A percentile compares a stretch with the other conserved stretches of the same genome.
phyloP scores from a whole-genome alignment of 495 filamentous ascomycete genomes.

The Elasticomyces elasticus region DNA sequence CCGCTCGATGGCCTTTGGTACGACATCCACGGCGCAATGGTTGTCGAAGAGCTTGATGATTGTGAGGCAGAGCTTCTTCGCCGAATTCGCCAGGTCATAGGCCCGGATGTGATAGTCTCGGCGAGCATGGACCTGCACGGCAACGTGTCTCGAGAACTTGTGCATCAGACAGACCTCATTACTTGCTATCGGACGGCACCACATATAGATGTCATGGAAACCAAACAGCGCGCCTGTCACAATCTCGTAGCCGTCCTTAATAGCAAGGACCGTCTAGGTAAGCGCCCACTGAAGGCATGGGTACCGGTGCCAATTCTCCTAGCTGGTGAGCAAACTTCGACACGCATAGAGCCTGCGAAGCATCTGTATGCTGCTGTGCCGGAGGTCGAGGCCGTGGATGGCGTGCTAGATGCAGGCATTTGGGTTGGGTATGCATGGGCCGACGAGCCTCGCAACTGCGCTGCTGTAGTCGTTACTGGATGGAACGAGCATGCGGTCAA shows the following conservation, averaged over 20 bases:
- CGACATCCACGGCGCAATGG: conserved; percentile 52
- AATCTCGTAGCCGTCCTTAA: conserved; percentile 39
- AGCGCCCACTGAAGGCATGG: conserved; percentile 47
- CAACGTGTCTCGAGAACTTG: conserved; percentile 44
- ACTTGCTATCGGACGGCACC: conserved; percentile 50
- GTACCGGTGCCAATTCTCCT: conserved; percentile 45
- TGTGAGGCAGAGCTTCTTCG: conserved; percentile 42
- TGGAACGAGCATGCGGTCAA: conserved; percentile 35
- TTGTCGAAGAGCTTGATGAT: conserved; percentile 44
- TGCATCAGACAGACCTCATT: conserved; percentile 43
- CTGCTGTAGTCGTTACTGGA: conserved; percentile 44
- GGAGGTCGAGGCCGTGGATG: conserved; percentile 33
- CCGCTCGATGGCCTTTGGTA: conserved; percentile 45
- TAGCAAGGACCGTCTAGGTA: background rate
- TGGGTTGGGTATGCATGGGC: conserved; percentile 56
- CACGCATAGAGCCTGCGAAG: conserved; percentile 46
- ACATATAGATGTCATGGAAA: conserved; percentile 43
- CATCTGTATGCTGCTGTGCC: conserved; percentile 44
- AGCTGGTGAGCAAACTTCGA: conserved; percentile 50
- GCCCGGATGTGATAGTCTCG: conserved; percentile 43
- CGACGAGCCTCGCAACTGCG: conserved; percentile 47
- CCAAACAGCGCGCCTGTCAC: conserved; percentile 45
- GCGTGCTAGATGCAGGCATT: conserved; percentile 45
- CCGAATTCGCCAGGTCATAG: conserved; percentile 40
- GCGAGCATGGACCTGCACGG: conserved; percentile 51